A percentile compares a stretch with the other conserved stretches of the same genome.
phyloP scores from a whole-genome alignment of 148 eudicot genomes.

The Drosera capensis region DNA sequence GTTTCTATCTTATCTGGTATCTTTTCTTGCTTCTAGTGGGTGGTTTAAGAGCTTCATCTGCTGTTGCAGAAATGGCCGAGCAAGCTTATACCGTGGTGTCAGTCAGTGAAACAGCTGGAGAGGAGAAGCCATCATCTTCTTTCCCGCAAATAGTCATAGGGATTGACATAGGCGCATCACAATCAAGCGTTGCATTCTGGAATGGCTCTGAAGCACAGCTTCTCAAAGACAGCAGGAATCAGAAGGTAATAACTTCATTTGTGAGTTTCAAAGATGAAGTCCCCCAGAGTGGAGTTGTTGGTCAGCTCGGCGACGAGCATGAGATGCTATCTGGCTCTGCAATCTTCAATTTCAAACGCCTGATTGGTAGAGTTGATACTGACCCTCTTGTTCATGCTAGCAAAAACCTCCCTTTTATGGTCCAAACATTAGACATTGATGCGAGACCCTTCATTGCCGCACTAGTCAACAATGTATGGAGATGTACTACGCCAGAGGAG shows the following conservation, averaged over 20 bases:
- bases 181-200: constrained; percentile 78
- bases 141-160: constrained; percentile 66
- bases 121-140: constrained; percentile 37
- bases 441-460: constrained; percentile 85
- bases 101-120: constrained; percentile 67
- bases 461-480: constrained; percentile 61
- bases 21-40: not conserved
- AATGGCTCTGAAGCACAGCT: constrained; percentile 70
- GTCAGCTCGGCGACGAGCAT: constrained; percentile 42
- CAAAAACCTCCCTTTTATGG: constrained; percentile 68
- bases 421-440: constrained; percentile 66
- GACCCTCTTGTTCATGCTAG: constrained; percentile 72
- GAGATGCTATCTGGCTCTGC: constrained; percentile 63
- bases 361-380: constrained; percentile 70
- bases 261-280: constrained; percentile 70
- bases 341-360: constrained; percentile 67
- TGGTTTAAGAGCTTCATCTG: not conserved
- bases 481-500: constrained; percentile 84
- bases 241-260: constrained; percentile 54
- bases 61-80: constrained; percentile 55
- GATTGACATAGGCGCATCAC: constrained; percentile 79
- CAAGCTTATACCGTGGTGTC: constrained; percentile 73
- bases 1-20: not conserved
- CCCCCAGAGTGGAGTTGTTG: constrained; percentile 55
- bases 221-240: constrained; percentile 51